Evolutionary conservation across 345 rosid genomes (phyloP).

Genomic region (Murraya paniculata): DNA sequence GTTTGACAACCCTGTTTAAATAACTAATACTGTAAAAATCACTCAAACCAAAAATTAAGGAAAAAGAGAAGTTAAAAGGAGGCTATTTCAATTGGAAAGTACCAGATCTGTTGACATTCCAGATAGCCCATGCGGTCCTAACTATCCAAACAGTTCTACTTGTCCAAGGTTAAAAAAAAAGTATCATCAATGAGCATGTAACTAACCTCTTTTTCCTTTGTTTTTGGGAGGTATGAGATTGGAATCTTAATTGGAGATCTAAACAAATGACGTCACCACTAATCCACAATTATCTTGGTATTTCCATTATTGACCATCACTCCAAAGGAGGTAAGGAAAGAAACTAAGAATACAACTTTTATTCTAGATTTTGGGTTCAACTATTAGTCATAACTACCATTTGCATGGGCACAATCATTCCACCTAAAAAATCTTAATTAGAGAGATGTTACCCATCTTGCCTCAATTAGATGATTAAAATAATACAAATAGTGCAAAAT

Average conservation of each 20-base stretch:
- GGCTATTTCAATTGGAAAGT: background rate
- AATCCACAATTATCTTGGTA: background rate
- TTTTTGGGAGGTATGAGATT: background rate
- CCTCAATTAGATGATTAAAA: background rate
- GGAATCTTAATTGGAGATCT: background rate
- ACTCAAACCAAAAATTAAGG: background rate
- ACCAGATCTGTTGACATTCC: background rate
- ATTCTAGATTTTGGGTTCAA: background rate
- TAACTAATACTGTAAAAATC: background rate
- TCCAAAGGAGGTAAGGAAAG: background rate
- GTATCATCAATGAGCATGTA: background rate
- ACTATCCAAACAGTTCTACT: background rate
- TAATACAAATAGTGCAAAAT: background rate
- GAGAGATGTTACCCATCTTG: background rate
- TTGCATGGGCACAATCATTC: background rate
- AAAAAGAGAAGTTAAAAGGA: background rate
- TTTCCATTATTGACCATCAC: background rate
- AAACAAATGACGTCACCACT: background rate
- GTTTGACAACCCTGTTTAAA: background rate
- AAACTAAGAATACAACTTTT: slow-evolving; percentile 2
- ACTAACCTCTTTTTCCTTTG: background rate
- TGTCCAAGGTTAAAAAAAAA: background rate
- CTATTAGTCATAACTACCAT: background rate
- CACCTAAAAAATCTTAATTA: background rate
- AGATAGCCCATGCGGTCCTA: background rate